Evolutionary conservation across 2,329 filamentous ascomycete genomes (phyloP).

Genomic region (Pyricularia pennisetigena): DNA sequence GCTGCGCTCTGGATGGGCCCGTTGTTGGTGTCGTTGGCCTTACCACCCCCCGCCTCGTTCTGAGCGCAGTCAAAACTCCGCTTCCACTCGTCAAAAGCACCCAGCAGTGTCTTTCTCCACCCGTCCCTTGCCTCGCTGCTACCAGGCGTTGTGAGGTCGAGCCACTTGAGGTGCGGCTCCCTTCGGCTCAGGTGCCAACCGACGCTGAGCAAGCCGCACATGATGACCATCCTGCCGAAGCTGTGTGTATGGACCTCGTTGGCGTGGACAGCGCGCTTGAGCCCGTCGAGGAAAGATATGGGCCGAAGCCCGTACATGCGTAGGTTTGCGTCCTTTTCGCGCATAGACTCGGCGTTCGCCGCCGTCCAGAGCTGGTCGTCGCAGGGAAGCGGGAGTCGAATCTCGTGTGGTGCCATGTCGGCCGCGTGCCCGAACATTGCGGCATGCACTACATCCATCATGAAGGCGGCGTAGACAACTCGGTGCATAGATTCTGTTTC

Average conservation of each 20-base stretch:
- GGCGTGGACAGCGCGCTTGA: slow-evolving; percentile 75
- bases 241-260: slow-evolving; percentile 76
- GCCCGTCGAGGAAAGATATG: slow-evolving; percentile 71
- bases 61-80: slow-evolving; percentile 69
- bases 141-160: slow-evolving; percentile 50
- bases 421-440: slow-evolving; percentile 88
- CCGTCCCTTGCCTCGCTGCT: slow-evolving; percentile 56
- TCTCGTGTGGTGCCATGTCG: slow-evolving; percentile 85
- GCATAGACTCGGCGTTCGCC: slow-evolving; percentile 65
- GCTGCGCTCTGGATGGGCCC: slow-evolving; percentile 68
- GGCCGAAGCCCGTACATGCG: slow-evolving; percentile 71
- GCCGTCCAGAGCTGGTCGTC: slow-evolving; percentile 83
- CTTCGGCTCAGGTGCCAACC: slow-evolving; percentile 87
- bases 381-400: slow-evolving; percentile 76
- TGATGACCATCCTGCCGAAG: slow-evolving; percentile 82
- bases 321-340: slow-evolving; percentile 65
- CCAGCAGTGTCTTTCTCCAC: slow-evolving; percentile 68
- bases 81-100: slow-evolving; percentile 82
- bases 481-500: slow-evolving; percentile 79
- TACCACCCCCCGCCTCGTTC: slow-evolving; percentile 17
- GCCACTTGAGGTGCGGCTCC: slow-evolving; percentile 73
- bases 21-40: slow-evolving; percentile 42
- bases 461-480: slow-evolving; percentile 81
- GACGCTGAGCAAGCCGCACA: slow-evolving; percentile 82
- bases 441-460: slow-evolving; percentile 80